Evolutionary conservation across 306 rosid genomes (phyloP).

Genomic region (Senna tora): DNA sequence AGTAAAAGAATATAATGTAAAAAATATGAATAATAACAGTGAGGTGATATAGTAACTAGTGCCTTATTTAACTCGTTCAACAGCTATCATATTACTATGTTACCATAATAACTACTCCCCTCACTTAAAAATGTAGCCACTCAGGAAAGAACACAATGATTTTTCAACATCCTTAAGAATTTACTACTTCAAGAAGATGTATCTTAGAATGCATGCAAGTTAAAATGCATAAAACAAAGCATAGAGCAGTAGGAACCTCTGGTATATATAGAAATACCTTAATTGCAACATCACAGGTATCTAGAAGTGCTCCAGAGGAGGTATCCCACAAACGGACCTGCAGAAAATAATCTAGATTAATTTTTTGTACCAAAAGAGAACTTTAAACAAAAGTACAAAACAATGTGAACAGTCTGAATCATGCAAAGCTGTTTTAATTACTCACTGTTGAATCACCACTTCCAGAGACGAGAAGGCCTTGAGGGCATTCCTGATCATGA

Average conservation of each 20-base stretch:
- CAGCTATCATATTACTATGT: conserved; percentile 12
- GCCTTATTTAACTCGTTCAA: conserved; percentile 16
- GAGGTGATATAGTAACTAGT: conserved; percentile 3
- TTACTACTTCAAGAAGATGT: conserved; percentile 9
- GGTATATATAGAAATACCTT: conserved; percentile 55
- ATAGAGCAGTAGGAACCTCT: conserved; percentile 16
- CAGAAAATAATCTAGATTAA: conserved; percentile 35
- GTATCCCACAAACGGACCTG: conserved; percentile 91
- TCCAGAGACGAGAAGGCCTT: conserved; percentile 81
- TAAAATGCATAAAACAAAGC: not conserved
- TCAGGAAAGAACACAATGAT: not conserved
- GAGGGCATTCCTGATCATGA: conserved; percentile 58
- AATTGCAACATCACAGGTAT: conserved; percentile 70
- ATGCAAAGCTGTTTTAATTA: conserved; percentile 30
- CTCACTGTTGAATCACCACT: conserved; percentile 92
- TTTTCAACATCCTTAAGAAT: conserved; percentile 11
- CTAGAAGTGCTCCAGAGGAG: conserved; percentile 72
- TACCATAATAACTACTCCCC: not conserved
- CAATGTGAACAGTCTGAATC: conserved; percentile 20
- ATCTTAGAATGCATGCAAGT: not conserved
- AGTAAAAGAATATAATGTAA: conserved; percentile 42
- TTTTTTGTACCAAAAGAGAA: conserved; percentile 24
- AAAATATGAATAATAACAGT: conserved; percentile 28
- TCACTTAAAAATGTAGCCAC: not conserved
- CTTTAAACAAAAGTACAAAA: conserved; percentile 31